phyloP scores from a whole-genome alignment of 1,139 yeast species.

The Hemisphaericaspora xylanilytica region DNA sequence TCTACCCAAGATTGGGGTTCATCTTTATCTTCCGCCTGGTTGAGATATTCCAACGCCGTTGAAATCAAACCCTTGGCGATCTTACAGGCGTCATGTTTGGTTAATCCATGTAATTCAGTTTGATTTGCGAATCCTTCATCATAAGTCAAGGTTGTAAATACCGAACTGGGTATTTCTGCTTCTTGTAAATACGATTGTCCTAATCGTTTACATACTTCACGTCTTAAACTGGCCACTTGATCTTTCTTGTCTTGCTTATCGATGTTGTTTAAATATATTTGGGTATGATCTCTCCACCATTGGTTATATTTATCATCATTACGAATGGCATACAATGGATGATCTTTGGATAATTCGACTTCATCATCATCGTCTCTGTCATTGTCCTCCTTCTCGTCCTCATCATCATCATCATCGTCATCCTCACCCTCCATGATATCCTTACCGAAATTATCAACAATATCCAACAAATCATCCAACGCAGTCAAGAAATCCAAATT shows the following conservation, averaged over 20 bases:
- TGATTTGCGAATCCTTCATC: constrained; percentile 49
- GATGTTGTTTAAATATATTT: constrained; percentile 40
- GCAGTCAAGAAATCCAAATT: constrained; percentile 52
- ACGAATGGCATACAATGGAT: constrained; percentile 51
- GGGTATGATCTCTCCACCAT: constrained; percentile 58
- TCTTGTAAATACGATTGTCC: constrained; percentile 65
- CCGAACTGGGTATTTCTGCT: constrained; percentile 59
- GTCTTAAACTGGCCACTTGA: constrained; percentile 23
- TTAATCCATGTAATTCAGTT: constrained; percentile 39
- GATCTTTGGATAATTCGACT: constrained; percentile 41
- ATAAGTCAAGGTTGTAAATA: constrained; percentile 56
- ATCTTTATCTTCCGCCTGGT: constrained; percentile 61
- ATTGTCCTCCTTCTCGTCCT: constrained; percentile 27
- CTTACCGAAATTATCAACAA: constrained; percentile 62
- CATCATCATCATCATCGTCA: constrained; percentile 28
- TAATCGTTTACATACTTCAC: constrained; percentile 44
- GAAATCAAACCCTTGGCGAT: constrained; percentile 49
- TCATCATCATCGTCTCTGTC: constrained; percentile 24
- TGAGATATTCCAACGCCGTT: constrained; percentile 58
- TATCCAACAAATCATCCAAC: constrained; percentile 63
- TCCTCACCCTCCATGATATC: constrained; percentile 30
- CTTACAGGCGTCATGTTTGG: constrained; percentile 43
- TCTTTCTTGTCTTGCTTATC: constrained; percentile 18
- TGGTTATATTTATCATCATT: constrained; percentile 39
- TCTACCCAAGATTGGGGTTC: constrained; percentile 81